A percentile compares a stretch with the other conserved stretches of the same genome.
Evolutionary conservation across 2,329 filamentous ascomycete genomes (phyloP).

Genomic region (Tolypocladium pustulatum): DNA sequence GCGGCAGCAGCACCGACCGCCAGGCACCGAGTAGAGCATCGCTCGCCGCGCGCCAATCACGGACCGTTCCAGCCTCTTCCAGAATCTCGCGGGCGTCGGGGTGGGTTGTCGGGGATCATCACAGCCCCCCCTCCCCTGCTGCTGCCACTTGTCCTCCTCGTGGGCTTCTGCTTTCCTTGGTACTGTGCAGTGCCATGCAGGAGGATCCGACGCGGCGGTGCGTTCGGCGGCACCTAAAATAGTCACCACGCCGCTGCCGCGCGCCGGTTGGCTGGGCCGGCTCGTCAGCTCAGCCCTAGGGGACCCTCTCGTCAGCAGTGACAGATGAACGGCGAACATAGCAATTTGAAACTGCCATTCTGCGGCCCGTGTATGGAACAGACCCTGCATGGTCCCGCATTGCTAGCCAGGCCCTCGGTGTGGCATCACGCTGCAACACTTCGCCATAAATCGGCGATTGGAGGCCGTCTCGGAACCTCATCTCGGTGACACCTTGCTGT

Average conservation of each 20-base stretch:
- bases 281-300: background rate
- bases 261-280: background rate
- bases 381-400: background rate
- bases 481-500: background rate
- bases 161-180: background rate
- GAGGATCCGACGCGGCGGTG: background rate
- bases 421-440: background rate
- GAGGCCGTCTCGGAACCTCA: background rate
- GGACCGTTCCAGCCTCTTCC: background rate
- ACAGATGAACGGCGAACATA: background rate
- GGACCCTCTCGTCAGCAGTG: background rate
- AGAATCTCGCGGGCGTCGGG: background rate
- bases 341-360: background rate
- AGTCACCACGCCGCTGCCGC: background rate
- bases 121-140: background rate
- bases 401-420: background rate
- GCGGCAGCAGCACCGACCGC: background rate
- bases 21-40: background rate
- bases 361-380: background rate
- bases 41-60: background rate
- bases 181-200: background rate
- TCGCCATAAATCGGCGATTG: background rate
- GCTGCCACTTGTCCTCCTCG: background rate
- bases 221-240: slow-evolving; percentile 1
- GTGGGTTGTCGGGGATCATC: background rate